These are phyloP conservation scores for Hypoxylon sp. DNA, from an alignment of 2,329 filamentous ascomycete genomes.

Conservation along the genomic window DNA sequence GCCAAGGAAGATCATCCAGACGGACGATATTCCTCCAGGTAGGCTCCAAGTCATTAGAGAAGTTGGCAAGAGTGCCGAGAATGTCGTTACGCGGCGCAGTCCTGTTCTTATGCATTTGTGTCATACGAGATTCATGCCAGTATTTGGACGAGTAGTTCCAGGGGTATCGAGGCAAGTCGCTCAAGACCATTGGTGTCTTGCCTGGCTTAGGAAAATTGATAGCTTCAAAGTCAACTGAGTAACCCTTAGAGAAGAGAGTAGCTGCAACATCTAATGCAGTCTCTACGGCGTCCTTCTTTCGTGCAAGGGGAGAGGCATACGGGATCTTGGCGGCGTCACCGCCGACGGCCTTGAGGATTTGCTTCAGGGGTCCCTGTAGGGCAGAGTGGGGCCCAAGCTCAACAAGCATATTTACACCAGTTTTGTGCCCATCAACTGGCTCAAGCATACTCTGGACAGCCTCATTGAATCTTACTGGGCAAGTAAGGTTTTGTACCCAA, in stretches of 20 bases:
- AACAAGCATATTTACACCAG: conserved; percentile 61
- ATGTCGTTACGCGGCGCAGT: conserved; percentile 61
- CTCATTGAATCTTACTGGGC: conserved; percentile 58
- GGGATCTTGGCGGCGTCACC: conserved; percentile 59
- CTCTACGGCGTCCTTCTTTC: conserved; percentile 65
- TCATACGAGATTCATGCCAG: conserved; percentile 64
- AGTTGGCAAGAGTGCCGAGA: conserved; percentile 62
- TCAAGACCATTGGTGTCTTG: conserved; percentile 57
- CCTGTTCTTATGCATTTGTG: conserved; percentile 59
- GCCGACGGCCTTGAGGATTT: conserved; percentile 63
- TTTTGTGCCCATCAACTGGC: conserved; percentile 56
- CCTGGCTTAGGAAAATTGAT: conserved; percentile 62
- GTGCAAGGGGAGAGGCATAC: conserved; percentile 64
- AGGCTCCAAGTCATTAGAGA: conserved; percentile 62
- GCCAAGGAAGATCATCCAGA: conserved; percentile 68
- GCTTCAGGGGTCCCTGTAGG: conserved; percentile 65
- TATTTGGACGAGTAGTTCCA: conserved; percentile 64
- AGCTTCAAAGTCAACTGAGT: conserved; percentile 60
- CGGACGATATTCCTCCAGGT: conserved; percentile 65
- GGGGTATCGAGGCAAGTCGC: conserved; percentile 63
- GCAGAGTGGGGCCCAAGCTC: conserved; percentile 67
- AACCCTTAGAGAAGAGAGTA: conserved; percentile 63
- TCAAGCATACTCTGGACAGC: conserved; percentile 59
- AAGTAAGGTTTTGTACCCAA: conserved; percentile 62
- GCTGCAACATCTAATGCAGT: conserved; percentile 62